Evolutionary conservation across 305 asterid species (phyloP).

Genomic region (Solanum hybrid): DNA sequence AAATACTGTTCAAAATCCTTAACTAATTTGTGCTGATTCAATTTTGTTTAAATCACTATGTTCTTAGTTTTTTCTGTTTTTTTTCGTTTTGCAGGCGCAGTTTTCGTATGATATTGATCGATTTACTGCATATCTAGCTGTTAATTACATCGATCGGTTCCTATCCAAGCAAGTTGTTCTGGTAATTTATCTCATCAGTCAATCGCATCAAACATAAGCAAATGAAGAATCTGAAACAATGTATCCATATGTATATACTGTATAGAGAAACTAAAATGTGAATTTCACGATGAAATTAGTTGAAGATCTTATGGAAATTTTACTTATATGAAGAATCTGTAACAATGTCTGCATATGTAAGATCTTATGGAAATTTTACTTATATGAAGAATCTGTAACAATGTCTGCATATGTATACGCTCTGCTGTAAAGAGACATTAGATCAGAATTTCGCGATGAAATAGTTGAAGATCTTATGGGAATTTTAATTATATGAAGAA

Average conservation of each 20-base stretch:
- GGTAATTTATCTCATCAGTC: slow-evolving; percentile 11
- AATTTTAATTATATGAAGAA: background rate
- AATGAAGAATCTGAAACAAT: background rate
- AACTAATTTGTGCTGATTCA: background rate
- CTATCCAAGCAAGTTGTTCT: slow-evolving; percentile 33
- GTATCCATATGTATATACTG: background rate
- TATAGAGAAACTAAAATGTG: background rate
- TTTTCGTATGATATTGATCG: slow-evolving; percentile 28
- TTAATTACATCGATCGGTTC: slow-evolving; percentile 46
- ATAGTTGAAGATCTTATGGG: background rate
- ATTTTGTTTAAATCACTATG: background rate
- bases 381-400: background rate
- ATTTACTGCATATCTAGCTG: slow-evolving; percentile 34
- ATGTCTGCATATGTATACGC: background rate
- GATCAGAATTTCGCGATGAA: background rate
- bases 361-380: background rate
- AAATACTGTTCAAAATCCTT: background rate
- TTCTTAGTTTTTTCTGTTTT: background rate
- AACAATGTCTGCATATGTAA: background rate
- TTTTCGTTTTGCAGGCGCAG: slow-evolving; percentile 20
- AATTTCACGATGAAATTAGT: background rate
- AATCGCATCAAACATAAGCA: background rate
- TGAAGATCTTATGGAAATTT: background rate
- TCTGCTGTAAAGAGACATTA: background rate
- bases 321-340: background rate